Evolutionary conservation across 2,329 filamentous ascomycete species (phyloP), one percentile per base, ranked within the genome.

Genomic region (Exophiala sp.): DNA sequence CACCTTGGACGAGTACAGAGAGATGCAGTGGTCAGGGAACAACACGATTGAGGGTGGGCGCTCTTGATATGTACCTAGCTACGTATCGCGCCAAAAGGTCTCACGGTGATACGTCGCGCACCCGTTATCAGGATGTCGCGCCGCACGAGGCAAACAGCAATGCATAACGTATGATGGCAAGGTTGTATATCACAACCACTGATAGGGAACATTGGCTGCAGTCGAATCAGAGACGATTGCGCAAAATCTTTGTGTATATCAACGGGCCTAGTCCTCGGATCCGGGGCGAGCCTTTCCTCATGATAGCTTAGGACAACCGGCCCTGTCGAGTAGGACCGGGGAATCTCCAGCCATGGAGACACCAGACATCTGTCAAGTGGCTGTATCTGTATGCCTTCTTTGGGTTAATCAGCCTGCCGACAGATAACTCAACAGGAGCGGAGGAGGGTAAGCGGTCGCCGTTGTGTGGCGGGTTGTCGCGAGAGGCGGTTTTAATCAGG

Each of bases 141-240:
- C 8, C 14, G 34, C 14, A 24, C 21, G 38, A 22, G 38, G 38
- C 38, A n/a, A 41, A 41, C 16, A 24, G 19, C 13, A 9, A n/a
- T 19, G 19, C 19, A 41, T 24, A 22, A 23, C 22, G 13, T 13
- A 41, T 9, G 13, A 14, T 24, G 19, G 21, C 19, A 14, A 24
- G 8, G 6, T 19, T 18, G 6, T 37, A 37, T 37, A 37, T 19
- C 34, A 37, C 14, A 37, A 18, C 3, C 14, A 37, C 34, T 37
- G 34, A 37, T 37, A 37, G 34, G 14, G 11, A 16, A 8, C 7
- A 21, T 21, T 7, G 37, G 3, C 5, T 7, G 19, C 10, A 14
- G n/a, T n/a, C 38, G 19, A 41, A 41, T 41, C 38, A 41, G 19
- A 41, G 6, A 41, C 21, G n/a, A 41, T 41, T 41, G 38, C 38